A percentile compares a stretch with the other conserved stretches of the same genome.
Evolutionary conservation across 768 basidiomycete species (phyloP).

Genomic region (Tylopilus balloui): DNA sequence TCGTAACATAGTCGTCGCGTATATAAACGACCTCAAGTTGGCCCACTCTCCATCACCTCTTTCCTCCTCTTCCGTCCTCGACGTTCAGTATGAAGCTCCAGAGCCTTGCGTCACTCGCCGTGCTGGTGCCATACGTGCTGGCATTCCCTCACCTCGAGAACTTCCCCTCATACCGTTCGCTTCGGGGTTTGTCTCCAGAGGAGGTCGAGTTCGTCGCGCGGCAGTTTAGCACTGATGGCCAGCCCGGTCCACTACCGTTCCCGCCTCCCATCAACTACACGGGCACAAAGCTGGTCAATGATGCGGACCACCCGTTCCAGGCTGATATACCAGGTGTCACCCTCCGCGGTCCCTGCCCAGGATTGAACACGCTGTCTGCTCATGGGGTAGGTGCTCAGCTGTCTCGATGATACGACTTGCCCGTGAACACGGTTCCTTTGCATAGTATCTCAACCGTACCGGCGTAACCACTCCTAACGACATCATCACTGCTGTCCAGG

Average conservation of each 20-base stretch:
- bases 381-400: conserved; percentile 15
- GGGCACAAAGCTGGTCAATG: conserved; percentile 18
- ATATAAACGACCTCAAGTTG: not conserved
- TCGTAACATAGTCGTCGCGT: not conserved
- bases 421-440: not conserved
- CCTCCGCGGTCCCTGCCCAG: conserved; percentile 24
- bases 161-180: conserved; percentile 18
- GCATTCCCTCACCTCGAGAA: conserved; percentile 7
- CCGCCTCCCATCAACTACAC: conserved; percentile 19
- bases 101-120: not conserved
- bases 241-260: conserved; percentile 16
- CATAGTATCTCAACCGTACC: conserved; percentile 15
- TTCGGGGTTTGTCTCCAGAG: conserved; percentile 12
- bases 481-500: conserved; percentile 21
- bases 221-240: too few species aligned
- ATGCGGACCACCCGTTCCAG: conserved; percentile 13
- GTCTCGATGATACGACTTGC: not conserved
- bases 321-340: conserved; percentile 9
- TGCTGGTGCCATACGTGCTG: conserved; percentile 1
- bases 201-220: conserved; percentile 11
- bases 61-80: not conserved
- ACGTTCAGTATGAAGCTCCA: not conserved
- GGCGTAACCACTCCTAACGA: conserved; percentile 17
- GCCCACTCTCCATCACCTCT: not conserved
- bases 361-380: conserved; percentile 24